phyloP scores from a whole-genome alignment of 169 alveolate genomes.

The Miamiensis avidus region DNA sequence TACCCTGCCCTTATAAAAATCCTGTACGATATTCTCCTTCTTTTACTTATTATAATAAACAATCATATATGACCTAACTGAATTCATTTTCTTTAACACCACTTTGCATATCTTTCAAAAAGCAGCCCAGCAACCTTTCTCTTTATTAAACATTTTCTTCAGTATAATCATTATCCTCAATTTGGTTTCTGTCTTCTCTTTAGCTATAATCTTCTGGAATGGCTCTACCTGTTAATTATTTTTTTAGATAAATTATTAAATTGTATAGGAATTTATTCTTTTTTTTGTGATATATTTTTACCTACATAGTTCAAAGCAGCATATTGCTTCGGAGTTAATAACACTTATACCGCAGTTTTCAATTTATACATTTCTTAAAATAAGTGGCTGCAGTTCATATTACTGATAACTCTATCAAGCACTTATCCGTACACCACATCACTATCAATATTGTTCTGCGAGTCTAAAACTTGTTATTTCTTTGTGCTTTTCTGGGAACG shows the following conservation, averaged over 20 bases:
- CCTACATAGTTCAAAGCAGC: neutral
- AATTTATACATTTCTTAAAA: neutral
- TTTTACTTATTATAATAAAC: neutral
- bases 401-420: neutral
- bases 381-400: neutral
- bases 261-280: no score
- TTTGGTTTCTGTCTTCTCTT: neutral
- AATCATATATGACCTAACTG: no score
- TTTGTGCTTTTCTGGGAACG: neutral
- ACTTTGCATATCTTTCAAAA: no score
- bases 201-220: neutral
- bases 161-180: neutral
- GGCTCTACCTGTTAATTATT: neutral
- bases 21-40: neutral
- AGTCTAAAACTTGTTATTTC: no score
- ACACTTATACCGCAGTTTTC: neutral
- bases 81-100: neutral
- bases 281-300: no score
- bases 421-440: neutral
- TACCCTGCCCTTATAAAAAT: no score
- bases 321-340: neutral
- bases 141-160: neutral
- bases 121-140: neutral
- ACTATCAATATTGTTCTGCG: neutral
- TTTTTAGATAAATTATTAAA: no score